Percentiles rank a stretch among this genome's conserved stretches.
Evolutionary conservation across 108 stramenopile genomes (phyloP).

Genomic region (Skeletonema potamos): DNA sequence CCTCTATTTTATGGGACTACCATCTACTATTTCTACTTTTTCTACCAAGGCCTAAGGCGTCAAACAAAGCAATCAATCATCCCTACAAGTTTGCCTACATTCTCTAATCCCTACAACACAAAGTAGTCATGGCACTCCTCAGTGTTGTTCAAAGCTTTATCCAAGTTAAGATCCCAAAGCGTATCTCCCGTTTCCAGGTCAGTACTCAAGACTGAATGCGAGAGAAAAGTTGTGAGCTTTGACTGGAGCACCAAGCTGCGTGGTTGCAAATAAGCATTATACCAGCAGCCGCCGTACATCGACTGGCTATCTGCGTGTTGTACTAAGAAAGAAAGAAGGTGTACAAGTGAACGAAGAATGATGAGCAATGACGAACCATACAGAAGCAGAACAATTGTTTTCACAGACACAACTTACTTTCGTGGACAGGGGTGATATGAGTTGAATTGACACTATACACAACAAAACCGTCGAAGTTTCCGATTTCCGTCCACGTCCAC

Average conservation of each 20-base stretch:
- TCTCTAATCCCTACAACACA: no score
- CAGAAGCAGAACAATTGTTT: background rate
- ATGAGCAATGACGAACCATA: background rate
- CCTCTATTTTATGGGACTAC: no score
- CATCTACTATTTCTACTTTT: no score
- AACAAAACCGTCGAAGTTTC: conserved; percentile 53
- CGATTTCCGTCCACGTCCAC: conserved; percentile 24
- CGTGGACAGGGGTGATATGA: conserved; percentile 23
- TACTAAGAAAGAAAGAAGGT: background rate
- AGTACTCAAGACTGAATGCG: conserved; percentile 39
- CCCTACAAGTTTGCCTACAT: no score
- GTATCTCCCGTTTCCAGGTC: no score
- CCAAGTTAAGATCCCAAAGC: no score
- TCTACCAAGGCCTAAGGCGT: no score
- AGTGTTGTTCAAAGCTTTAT: no score
- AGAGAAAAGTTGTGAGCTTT: conserved; percentile 39
- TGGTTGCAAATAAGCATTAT: conserved; percentile 39
- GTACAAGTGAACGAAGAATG: conserved; percentile 1
- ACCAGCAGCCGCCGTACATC: conserved; percentile 43
- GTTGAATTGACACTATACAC: conserved; percentile 32
- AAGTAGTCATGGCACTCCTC: no score
- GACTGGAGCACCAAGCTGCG: conserved; percentile 37
- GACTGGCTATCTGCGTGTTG: conserved; percentile 32
- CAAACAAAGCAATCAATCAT: no score
- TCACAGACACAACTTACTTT: conserved; percentile 18